Evolutionary conservation across 441 rosid species (phyloP), one percentile per base, ranked within the genome.

Genomic region (Theobroma grandiflorum): DNA sequence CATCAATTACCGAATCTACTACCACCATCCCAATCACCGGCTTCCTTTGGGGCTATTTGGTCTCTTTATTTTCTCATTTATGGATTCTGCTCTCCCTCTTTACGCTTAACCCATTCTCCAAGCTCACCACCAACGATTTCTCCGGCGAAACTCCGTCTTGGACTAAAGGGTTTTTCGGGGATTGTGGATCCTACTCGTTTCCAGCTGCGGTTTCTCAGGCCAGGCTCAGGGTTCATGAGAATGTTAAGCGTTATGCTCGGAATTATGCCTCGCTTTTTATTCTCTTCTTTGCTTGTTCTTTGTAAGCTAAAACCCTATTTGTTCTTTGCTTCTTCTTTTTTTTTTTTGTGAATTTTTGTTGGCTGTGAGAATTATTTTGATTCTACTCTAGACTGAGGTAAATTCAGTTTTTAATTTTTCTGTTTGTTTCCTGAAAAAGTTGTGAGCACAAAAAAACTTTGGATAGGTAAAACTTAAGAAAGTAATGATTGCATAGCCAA

Each of bases 281-380:
- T 67, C 89, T 93, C 86, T 92, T 89, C 92, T 92, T 93, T 59
- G 96, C 98, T 69, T 96, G 97, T 69, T 77, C 99, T 73, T 77
- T 96, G 97, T 95, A 88, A 57, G 91, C 38, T 42, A 71, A 50
- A 80, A 20, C 43, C 43, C 49, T 37, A 55, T 55, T 75, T 45
- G 20, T 50, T 64, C 66, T 37, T 9, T 73, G 2, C 58, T 18
- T 40, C 6, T 18, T 6, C 58, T 18, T 40, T 9, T 18, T 6
- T 40, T 9, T 18, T 6, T 45, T 15, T 68, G 3, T 49, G 57
- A 31, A 37, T 16, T 50, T 12, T 11, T 1, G 55, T 72, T 64
- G 58, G 2, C 22, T 72, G 6, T 45, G 47, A 50, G 50, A 43
- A 55, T 57, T 22, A 3, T 57, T 66, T 53, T 53, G 18, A 26